Percentiles rank a stretch among this genome's conserved stretches.
Evolutionary conservation across 2,329 filamentous ascomycete species (phyloP).

Genomic region (Phialemonium atrogriseum): DNA sequence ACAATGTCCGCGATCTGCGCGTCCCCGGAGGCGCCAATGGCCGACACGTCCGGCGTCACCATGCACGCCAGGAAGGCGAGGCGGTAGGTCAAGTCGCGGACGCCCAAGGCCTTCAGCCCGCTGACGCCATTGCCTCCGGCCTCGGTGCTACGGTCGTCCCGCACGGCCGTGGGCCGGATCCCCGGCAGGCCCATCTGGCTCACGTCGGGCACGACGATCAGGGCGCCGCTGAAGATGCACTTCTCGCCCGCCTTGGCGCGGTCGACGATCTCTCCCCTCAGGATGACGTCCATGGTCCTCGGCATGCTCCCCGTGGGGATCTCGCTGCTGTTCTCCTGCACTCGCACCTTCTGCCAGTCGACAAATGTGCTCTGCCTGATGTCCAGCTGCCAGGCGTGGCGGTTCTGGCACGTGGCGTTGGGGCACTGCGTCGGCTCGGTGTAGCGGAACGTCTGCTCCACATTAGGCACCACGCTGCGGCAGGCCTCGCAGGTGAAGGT

Average conservation of each 20-base stretch:
- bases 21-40: constrained; percentile 65
- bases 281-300: constrained; percentile 91
- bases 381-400: constrained; percentile 90
- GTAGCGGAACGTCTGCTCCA: constrained; percentile 96
- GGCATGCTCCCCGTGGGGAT: constrained; percentile 99
- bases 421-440: constrained; percentile 95
- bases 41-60: constrained; percentile 82
- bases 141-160: constrained; percentile 76
- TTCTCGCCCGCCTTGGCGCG: constrained; percentile 96
- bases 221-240: constrained; percentile 91
- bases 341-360: constrained; percentile 97
- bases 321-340: constrained; percentile 97
- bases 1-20: constrained; percentile 79
- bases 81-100: constrained; percentile 88
- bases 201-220: constrained; percentile 95
- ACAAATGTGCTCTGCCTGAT: constrained; percentile 96
- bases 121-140: constrained; percentile 77
- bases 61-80: constrained; percentile 97
- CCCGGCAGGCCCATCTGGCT: constrained; percentile 90
- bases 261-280: constrained; percentile 95
- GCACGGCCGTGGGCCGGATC: constrained; percentile 69
- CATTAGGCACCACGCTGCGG: constrained; percentile 74
- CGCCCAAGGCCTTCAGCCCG: constrained; percentile 86
- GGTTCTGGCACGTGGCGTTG: constrained; percentile 78
- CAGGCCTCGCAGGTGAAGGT: constrained; percentile 91